Conservation (phyloP, 2,329 filamentous ascomycete genomes). For the Alternaria infectoria region DNA sequence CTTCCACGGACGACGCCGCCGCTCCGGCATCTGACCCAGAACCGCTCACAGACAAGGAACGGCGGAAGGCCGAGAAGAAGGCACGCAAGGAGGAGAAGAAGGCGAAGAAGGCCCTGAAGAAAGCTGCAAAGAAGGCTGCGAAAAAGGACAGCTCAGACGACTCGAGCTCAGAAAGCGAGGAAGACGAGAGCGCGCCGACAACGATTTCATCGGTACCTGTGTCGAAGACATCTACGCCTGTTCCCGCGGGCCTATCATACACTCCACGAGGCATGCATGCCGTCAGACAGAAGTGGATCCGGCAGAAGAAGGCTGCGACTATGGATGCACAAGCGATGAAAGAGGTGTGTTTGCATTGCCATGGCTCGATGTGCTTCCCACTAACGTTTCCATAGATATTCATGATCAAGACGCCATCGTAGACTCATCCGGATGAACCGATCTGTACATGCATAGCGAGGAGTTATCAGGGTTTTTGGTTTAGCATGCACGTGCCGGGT, state of each 20-base stretch:
- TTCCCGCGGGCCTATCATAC: slow-evolving; percentile 47
- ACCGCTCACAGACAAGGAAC: slow-evolving; percentile 53
- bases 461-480: slow-evolving; percentile 22
- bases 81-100: slow-evolving; percentile 54
- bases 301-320: slow-evolving; percentile 83
- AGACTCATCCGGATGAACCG: slow-evolving; percentile 2
- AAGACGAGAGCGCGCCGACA: slow-evolving; percentile 39
- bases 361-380: neutral
- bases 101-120: slow-evolving; percentile 57
- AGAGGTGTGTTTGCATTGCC: slow-evolving; percentile 64
- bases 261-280: slow-evolving; percentile 69
- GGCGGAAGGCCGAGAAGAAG: slow-evolving; percentile 51
- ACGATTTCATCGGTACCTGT: slow-evolving; percentile 39
- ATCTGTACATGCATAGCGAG: slow-evolving; percentile 38
- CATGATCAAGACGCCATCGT: slow-evolving; percentile 46
- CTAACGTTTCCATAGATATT: slow-evolving; percentile 40
- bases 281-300: slow-evolving; percentile 81
- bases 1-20: slow-evolving; percentile 24
- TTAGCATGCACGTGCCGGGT: neutral
- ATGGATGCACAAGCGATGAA: slow-evolving; percentile 83
- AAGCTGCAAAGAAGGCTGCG: slow-evolving; percentile 52
- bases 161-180: slow-evolving; percentile 35
- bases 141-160: slow-evolving; percentile 31
- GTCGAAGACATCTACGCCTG: slow-evolving; percentile 54
- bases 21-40: slow-evolving; percentile 25